Base-by-base conservation (phyloP, 2,329 filamentous ascomycete genomes). In the Monosporascus ibericus region DNA sequence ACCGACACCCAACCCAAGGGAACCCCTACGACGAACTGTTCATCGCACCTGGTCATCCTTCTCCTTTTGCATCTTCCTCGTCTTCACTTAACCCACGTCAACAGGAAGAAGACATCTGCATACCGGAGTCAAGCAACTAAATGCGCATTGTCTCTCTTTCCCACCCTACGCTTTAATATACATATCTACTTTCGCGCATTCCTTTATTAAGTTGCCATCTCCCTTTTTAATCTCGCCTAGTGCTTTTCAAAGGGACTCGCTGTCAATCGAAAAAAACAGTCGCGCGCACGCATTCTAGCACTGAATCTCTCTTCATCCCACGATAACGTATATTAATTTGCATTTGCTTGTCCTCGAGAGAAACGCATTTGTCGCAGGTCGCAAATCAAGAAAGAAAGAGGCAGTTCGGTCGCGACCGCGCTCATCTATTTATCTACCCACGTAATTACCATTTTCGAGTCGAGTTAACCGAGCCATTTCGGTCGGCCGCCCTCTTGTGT, bases 151-250 rank as follows among this genome's bases (percentile, higher is more conserved):
- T 40, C 22, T 49, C 18, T 25, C 48, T 30, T 27, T 30, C 36
- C 24, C 36, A 39, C 7, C 48, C 25, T 50, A 36, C 27, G 37
- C 24, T 50, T 36, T 42, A 34, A 36, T 50, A 49, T 24, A 36
- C 39, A 6, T 20, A 48, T 17, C 25, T 34, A 48, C 47, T 48
- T 50, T 44, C 38, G 42, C 48, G 48, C 48, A 50, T 51, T 44
- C 50, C 50, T 51, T 44, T 44, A 27, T 25, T 36, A 11, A 25
- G 14, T 34, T 38, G 44, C 44, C 30, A 9, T 42, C 46, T 51
- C 11, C 36, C 7, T 30, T 49, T 42, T 37, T 6, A 36, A 24
- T 20, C 22, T 24, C 17, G 39, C 40, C 38, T 37, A 27, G 37
- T 27, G 22, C 6, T 46, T n/a, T 46, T n/a, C 24, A 46, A 46